phyloP scores from a whole-genome alignment of 768 basidiomycete genomes.

The Amanita rimosa region DNA sequence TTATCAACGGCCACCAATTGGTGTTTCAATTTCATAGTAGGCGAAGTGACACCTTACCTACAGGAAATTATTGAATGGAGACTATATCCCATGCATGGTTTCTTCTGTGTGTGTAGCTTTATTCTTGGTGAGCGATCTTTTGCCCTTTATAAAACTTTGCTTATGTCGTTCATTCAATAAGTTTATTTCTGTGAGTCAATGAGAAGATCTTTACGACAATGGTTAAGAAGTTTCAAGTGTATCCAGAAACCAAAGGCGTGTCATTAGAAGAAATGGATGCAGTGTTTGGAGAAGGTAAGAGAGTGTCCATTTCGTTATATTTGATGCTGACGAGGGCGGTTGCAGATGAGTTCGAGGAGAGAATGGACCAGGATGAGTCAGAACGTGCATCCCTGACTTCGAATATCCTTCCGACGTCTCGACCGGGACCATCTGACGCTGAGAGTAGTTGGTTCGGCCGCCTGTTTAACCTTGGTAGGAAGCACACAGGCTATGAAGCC shows the following conservation, averaged over 20 bases:
- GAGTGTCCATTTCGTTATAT: neutral
- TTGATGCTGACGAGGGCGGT: neutral
- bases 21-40: constrained; percentile 87
- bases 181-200: constrained; percentile 64
- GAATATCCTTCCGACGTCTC: constrained; percentile 20
- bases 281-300: constrained; percentile 75
- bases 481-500: constrained; percentile 18
- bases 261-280: constrained; percentile 88
- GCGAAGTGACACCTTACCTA: constrained; percentile 75
- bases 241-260: constrained; percentile 80
- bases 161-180: constrained; percentile 13
- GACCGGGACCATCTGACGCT: constrained; percentile 16
- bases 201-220: neutral
- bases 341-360: constrained; percentile 38
- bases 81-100: constrained; percentile 92
- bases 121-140: constrained; percentile 41
- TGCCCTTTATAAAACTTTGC: constrained; percentile 1
- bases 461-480: constrained; percentile 27
- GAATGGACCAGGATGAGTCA: constrained; percentile 49
- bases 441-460: constrained; percentile 37
- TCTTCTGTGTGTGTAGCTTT: constrained; percentile 83
- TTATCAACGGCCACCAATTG: constrained; percentile 86
- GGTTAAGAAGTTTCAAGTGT: constrained; percentile 34
- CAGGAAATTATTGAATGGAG: constrained; percentile 87
- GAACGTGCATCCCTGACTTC: constrained; percentile 31